Base-by-base conservation (phyloP, 805 yeast species). In the Clavispora asparagi region DNA sequence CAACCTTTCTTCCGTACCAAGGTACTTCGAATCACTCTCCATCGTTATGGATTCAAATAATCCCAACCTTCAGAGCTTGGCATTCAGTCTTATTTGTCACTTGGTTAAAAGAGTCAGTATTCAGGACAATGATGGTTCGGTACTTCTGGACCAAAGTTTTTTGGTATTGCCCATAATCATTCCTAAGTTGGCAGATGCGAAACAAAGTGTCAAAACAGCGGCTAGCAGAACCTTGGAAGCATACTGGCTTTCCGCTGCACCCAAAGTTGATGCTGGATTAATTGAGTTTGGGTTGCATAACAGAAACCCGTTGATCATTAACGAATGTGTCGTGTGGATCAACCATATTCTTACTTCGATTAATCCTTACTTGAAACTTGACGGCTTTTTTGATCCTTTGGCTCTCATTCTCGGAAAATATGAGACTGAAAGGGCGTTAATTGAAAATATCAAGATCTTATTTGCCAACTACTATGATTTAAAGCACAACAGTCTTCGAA, bases 41-140 rank as follows among this genome's bases (percentile, higher is more conserved):
- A 54, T 68, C 3, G 82, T 78, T 1, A 69, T 67, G 39, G 74
- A 71, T 45, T 63, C 70, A 4, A 53, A 61, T 3, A 71, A 70
- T 41, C 44, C 62, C 30, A 59, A 70, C 10, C 67, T 79, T 16
- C 70, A 70, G 48, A 49, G 69, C 1, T 45, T 62, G 19, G 70
- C 79, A 2, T 79, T 81, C 54, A 72, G 79, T 27, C 71, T 79
- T 0, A 57, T 79, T 4, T 78, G 82, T 41, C 84, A 81, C 54
- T 60, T 81, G 43, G 73, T 81, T 28, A 81, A 79, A 47, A 63
- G 86, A 17, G 77, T 81, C 6, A 74, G 80, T 40, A 76, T 79
- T 61, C 86, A 81, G 60, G 83, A 80, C 52, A 62, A 70, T 1
- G 56, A 60, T 9, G 70, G 69, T 2, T 25, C 44, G 12, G 66